A percentile compares a stretch with the other conserved stretches of the same genome.
Conservation (phyloP, 352 stramenopile species). For the Phytopythium cucurbitacearum region DNA sequence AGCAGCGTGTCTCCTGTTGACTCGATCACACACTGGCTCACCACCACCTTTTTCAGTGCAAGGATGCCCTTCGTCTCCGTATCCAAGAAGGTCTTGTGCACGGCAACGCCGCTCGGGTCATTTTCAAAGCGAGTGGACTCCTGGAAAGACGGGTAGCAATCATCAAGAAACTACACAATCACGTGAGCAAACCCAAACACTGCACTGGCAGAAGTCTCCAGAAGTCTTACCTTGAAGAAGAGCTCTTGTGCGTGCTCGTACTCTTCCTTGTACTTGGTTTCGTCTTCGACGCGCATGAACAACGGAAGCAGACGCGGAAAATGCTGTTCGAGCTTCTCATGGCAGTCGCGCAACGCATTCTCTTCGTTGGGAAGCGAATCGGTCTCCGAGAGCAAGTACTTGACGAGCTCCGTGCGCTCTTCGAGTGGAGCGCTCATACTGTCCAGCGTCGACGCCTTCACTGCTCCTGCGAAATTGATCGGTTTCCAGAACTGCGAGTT, state of each 20-base stretch:
- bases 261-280: slow-evolving; percentile 25
- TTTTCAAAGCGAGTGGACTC: slow-evolving; percentile 27
- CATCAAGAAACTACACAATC: slow-evolving; percentile 22
- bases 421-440: slow-evolving; percentile 14
- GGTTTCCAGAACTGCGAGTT: slow-evolving; percentile 36
- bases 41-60: slow-evolving; percentile 32
- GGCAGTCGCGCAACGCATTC: slow-evolving; percentile 27
- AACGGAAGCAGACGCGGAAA: slow-evolving; percentile 31
- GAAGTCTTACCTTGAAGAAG: slow-evolving; percentile 22
- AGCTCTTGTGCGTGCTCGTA: slow-evolving; percentile 33
- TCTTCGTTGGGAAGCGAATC: slow-evolving; percentile 33
- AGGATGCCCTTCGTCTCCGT: slow-evolving; percentile 26
- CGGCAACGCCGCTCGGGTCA: slow-evolving; percentile 29
- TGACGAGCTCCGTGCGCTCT: slow-evolving; percentile 27
- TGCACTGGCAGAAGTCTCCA: neutral
- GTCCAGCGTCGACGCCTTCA: slow-evolving; percentile 20
- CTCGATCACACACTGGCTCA: slow-evolving; percentile 36
- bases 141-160: slow-evolving; percentile 26
- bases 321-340: slow-evolving; percentile 30
- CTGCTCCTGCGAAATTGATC: slow-evolving; percentile 36
- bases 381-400: slow-evolving; percentile 26
- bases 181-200: neutral
- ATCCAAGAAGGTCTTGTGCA: slow-evolving; percentile 41
- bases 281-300: slow-evolving; percentile 32
- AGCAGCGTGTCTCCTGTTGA: slow-evolving; percentile 43